Evolutionary conservation across 1,284 basidiomycete genomes (phyloP).

Genomic region (Xanthoconium separans): DNA sequence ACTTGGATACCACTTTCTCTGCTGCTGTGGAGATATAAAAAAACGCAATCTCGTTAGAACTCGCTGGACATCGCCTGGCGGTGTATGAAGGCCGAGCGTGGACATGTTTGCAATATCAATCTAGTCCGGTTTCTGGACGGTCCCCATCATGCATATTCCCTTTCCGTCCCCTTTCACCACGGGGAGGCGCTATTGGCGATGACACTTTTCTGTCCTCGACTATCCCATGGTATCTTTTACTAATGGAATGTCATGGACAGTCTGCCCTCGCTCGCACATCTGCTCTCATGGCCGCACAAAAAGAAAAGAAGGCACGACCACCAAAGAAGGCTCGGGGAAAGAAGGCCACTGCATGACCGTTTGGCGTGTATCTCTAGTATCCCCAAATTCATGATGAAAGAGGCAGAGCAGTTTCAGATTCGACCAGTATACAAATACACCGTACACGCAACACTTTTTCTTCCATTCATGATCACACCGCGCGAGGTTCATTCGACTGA

Average conservation of each 20-base stretch:
- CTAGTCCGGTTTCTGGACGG: constrained; percentile 17
- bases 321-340: constrained; percentile 76
- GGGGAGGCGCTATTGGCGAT: constrained; percentile 23
- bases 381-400: constrained; percentile 19
- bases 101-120: constrained; percentile 80
- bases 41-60: constrained; percentile 72
- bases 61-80: constrained; percentile 63
- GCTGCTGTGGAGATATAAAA: constrained; percentile 3
- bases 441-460: neutral
- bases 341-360: constrained; percentile 46
- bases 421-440: constrained; percentile 28
- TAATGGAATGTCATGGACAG: constrained; percentile 41
- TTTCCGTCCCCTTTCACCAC: constrained; percentile 14
- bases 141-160: constrained; percentile 22
- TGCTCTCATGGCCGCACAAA: constrained; percentile 69
- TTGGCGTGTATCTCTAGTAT: constrained; percentile 25
- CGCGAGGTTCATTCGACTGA: neutral
- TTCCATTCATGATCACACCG: neutral
- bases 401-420: constrained; percentile 4
- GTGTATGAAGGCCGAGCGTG: constrained; percentile 80
- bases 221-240: constrained; percentile 12
- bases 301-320: constrained; percentile 70
- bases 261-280: constrained; percentile 81
- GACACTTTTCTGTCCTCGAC: constrained; percentile 22
- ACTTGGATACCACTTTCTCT: neutral